Evolutionary conservation across 495 filamentous ascomycete species (phyloP).

Genomic region (Apodospora peruviana): DNA sequence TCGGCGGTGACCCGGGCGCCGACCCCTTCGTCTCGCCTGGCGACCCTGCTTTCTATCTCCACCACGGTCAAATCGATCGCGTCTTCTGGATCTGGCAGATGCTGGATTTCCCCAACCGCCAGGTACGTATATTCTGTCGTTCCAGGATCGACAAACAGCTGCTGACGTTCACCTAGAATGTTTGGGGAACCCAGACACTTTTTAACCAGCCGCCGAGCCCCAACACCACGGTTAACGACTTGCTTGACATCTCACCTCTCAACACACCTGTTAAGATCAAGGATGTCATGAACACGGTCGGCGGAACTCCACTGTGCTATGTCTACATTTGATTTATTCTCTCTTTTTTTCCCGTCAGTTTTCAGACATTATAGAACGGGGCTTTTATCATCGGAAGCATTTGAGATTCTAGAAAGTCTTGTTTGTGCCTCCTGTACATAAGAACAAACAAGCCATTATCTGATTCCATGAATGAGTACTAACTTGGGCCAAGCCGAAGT

Average conservation of each 20-base stretch:
- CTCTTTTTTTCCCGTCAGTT: too few species aligned
- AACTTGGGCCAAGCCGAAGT: too few species aligned
- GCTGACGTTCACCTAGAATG: too few species aligned
- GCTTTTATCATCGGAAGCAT: too few species aligned
- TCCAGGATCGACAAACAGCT: background rate
- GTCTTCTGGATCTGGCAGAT: conserved; percentile 69
- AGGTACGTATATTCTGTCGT: conserved; percentile 7
- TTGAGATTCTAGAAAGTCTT: too few species aligned
- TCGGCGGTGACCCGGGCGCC: conserved; percentile 28
- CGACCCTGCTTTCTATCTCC: conserved; percentile 64
- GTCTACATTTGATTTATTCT: too few species aligned
- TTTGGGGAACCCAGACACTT: conserved; percentile 27
- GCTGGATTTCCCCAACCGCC: conserved; percentile 41
- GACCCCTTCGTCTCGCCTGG: conserved; percentile 56
- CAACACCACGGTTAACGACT: conserved; percentile 28
- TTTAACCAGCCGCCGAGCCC: conserved; percentile 35
- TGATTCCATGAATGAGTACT: too few species aligned
- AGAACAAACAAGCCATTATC: too few species aligned
- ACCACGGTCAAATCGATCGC: conserved; percentile 64
- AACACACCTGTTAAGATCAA: conserved; percentile 14
- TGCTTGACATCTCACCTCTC: conserved; percentile 16
- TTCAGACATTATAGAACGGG: too few species aligned
- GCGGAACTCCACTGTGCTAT: conserved; percentile 19
- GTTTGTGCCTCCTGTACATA: too few species aligned
- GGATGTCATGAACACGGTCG: conserved; percentile 23